These are phyloP conservation scores for Tolypocladium tundrense DNA, from an alignment of 2,329 filamentous ascomycete genomes.

Conservation along the genomic window DNA sequence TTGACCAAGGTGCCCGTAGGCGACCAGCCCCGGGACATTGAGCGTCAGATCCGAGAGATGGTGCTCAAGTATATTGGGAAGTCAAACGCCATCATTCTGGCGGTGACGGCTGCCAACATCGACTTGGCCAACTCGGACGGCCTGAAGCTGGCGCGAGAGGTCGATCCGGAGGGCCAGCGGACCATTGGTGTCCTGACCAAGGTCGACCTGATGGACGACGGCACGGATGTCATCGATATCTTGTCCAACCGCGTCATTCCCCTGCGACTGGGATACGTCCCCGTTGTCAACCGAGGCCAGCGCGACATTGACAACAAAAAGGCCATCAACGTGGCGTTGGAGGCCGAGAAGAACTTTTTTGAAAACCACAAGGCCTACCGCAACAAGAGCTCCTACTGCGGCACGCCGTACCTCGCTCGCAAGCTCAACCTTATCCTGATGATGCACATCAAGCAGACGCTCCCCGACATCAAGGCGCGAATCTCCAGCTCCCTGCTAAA, in stretches of 20 bases:
- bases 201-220: constrained; percentile 97
- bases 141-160: constrained; percentile 88
- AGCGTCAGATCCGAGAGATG: constrained; percentile 95
- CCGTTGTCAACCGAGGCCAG: constrained; percentile 95
- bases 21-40: constrained; percentile 93
- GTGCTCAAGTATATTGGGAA: constrained; percentile 98
- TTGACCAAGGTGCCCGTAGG: constrained; percentile 94
- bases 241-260: constrained; percentile 95
- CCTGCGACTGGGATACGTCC: constrained; percentile 86
- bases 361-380: constrained; percentile 97
- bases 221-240: constrained; percentile 97
- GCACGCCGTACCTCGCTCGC: constrained; percentile 89
- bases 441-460: constrained; percentile 99
- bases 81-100: constrained; percentile 94
- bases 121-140: constrained; percentile 98
- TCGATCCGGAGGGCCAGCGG: constrained; percentile 92
- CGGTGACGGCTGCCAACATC: constrained; percentile 92
- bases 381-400: constrained; percentile 98
- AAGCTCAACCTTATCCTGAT: constrained; percentile 98
- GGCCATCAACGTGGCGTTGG: constrained; percentile 79
- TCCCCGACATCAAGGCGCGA: constrained; percentile 95
- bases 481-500: constrained; percentile 92
- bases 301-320: constrained; percentile 98
- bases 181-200: constrained; percentile 98
- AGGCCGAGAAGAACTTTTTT: constrained; percentile 94